Conservation (phyloP, 2,329 filamentous ascomycete genomes). For the Westerdykella ornata region DNA sequence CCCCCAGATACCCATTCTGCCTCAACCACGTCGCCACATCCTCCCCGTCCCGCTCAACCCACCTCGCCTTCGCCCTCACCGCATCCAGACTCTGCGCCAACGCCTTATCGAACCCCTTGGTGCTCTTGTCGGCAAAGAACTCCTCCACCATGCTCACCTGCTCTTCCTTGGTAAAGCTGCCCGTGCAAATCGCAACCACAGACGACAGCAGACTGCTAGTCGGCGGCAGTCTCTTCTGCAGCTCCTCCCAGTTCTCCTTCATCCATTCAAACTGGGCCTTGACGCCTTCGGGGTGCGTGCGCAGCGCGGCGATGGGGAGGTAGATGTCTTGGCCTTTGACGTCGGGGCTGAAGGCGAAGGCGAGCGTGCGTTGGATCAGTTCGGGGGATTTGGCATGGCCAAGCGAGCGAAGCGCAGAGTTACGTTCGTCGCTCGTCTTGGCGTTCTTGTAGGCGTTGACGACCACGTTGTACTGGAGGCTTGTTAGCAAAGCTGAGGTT, state of each 20-base stretch:
- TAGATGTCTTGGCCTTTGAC: slow-evolving; percentile 95
- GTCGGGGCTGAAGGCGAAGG: slow-evolving; percentile 66
- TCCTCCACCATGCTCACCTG: slow-evolving; percentile 69
- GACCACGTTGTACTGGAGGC: slow-evolving; percentile 62
- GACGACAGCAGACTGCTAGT: slow-evolving; percentile 77
- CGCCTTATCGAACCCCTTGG: slow-evolving; percentile 79
- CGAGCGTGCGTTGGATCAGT: slow-evolving; percentile 74
- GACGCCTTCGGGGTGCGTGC: slow-evolving; percentile 70
- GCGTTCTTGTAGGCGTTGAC: slow-evolving; percentile 69
- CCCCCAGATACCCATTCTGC: slow-evolving; percentile 53
- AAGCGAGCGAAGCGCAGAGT: slow-evolving; percentile 77
- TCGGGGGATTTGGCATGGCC: slow-evolving; percentile 71
- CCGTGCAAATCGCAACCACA: slow-evolving; percentile 75
- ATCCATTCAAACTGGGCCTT: slow-evolving; percentile 76
- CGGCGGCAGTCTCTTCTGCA: slow-evolving; percentile 77
- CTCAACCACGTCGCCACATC: slow-evolving; percentile 71
- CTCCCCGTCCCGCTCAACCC: slow-evolving; percentile 67
- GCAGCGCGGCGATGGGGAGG: slow-evolving; percentile 72
- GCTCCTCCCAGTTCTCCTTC: slow-evolving; percentile 78
- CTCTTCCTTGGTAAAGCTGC: slow-evolving; percentile 68
- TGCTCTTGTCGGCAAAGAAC: slow-evolving; percentile 79
- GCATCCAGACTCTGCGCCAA: slow-evolving; percentile 85
- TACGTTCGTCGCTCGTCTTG: slow-evolving; percentile 78
- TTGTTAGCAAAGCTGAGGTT: slow-evolving; percentile 10
- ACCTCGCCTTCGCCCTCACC: slow-evolving; percentile 76